Percentiles rank a stretch among this genome's conserved stretches.
These are phyloP conservation scores for Aureobasidium musti DNA, from an alignment of 2,329 filamentous ascomycete genomes.

Conservation along the genomic window DNA sequence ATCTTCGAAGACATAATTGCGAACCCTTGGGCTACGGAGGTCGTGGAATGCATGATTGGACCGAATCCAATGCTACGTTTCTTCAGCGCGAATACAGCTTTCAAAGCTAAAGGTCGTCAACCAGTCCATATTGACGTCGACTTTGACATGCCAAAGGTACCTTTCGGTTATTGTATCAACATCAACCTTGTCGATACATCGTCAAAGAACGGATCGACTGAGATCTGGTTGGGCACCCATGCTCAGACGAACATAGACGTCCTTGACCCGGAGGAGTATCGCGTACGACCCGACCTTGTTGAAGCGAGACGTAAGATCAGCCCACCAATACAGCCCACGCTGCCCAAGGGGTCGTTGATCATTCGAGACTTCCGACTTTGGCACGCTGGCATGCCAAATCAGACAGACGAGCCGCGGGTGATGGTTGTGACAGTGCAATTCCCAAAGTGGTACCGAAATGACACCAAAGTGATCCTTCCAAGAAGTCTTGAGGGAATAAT, in stretches of 20 bases:
- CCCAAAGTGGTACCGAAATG: too few species aligned
- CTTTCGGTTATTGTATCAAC: too few species aligned
- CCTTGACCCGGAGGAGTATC: too few species aligned
- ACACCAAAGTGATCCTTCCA: conserved; percentile 9
- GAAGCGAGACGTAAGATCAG: conserved; percentile 43
- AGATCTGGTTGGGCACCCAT: too few species aligned
- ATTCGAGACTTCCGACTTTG: conserved; percentile 63
- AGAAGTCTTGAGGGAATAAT: conserved; percentile 36
- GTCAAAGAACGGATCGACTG: too few species aligned
- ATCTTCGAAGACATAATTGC: too few species aligned
- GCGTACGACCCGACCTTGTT: conserved; percentile 34
- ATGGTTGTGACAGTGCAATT: conserved; percentile 35
- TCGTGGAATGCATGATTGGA: too few species aligned
- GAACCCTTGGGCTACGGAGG: too few species aligned
- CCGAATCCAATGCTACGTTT: too few species aligned
- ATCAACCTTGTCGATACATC: too few species aligned
- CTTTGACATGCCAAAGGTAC: too few species aligned
- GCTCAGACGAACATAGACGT: too few species aligned
- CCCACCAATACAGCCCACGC: conserved; percentile 54
- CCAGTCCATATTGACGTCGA: conserved; percentile 44
- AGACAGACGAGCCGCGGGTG: conserved; percentile 43
- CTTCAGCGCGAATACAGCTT: conserved; percentile 37
- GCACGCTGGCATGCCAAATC: conserved; percentile 66
- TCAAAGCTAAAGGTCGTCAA: conserved; percentile 48
- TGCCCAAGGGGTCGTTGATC: conserved; percentile 46